Percentiles rank a stretch among this genome's conserved stretches.
Evolutionary conservation across 2,329 filamentous ascomycete genomes (phyloP).

Genomic region (Didymella pinodella): DNA sequence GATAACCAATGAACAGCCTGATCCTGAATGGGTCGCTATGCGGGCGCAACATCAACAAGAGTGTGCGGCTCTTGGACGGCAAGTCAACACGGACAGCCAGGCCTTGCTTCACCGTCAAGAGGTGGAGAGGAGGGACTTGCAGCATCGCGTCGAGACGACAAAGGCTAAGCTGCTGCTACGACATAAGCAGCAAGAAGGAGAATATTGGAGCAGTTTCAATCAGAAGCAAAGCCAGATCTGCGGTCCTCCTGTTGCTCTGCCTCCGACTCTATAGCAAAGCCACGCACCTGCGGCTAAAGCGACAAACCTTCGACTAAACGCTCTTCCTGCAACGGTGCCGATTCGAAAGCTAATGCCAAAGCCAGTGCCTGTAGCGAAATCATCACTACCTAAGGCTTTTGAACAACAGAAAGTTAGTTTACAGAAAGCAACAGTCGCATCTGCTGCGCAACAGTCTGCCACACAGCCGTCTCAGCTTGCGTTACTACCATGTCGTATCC

Average conservation of each 20-base stretch:
- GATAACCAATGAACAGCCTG: neutral
- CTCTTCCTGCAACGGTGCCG: neutral
- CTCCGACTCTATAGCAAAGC: neutral
- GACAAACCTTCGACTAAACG: neutral
- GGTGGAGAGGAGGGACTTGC: neutral
- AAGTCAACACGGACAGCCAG: neutral
- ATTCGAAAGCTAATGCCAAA: neutral
- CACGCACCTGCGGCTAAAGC: neutral
- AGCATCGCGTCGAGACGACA: neutral
- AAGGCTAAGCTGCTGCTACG: slow-evolving; percentile 1
- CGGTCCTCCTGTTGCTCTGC: neutral
- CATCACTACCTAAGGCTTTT: neutral
- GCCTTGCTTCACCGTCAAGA: neutral
- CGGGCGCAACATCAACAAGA: slow-evolving; percentile 5
- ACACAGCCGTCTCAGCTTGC: neutral
- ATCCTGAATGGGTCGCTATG: slow-evolving; percentile 6
- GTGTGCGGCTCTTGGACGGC: neutral
- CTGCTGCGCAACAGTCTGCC: neutral
- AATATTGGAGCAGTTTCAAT: neutral
- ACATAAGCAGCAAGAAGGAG: slow-evolving; percentile 7
- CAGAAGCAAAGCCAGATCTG: neutral
- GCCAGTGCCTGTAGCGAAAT: neutral
- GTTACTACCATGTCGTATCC: neutral
- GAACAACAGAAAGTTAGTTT: neutral
- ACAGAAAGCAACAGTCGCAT: neutral